Conservation (phyloP, 2,329 filamentous ascomycete species). For the Teratosphaeria pseudoeucalypti region DNA sequence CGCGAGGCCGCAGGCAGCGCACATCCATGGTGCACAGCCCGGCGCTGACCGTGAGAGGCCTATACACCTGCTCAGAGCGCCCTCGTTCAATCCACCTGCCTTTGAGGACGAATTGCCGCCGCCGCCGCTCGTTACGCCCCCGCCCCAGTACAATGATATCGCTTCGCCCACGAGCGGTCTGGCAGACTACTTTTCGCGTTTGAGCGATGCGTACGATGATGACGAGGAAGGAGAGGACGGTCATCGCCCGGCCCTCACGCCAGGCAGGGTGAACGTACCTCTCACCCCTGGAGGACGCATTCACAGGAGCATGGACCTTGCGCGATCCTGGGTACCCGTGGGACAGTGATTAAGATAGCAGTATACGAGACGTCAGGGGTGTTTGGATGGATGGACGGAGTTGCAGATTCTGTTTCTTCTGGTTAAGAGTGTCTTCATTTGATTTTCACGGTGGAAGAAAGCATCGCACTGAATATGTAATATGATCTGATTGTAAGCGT, state of each 20-base stretch:
- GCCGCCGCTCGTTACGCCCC: conserved; percentile 65
- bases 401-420: background rate
- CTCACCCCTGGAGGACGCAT: conserved; percentile 53
- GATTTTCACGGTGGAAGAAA: background rate
- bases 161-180: conserved; percentile 55
- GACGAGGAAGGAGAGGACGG: conserved; percentile 44
- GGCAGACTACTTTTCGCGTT: conserved; percentile 76
- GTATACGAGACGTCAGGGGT: background rate
- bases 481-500: background rate
- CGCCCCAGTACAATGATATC: conserved; percentile 73
- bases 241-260: background rate
- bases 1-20: conserved; percentile 38
- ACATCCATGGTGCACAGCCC: conserved; percentile 26
- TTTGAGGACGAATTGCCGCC: conserved; percentile 75
- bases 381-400: background rate
- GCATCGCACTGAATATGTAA: background rate
- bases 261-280: conserved; percentile 44
- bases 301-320: conserved; percentile 54
- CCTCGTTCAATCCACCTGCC: conserved; percentile 78
- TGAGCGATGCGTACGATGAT: conserved; percentile 56
- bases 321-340: conserved; percentile 35
- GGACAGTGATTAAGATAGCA: conserved; percentile 5
- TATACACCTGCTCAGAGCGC: conserved; percentile 72
- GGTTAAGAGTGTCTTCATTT: background rate
- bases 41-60: conserved; percentile 44